A percentile compares a stretch with the other conserved stretches of the same genome.
Conservation (phyloP, 345 rosid genomes). For the Pugionium dolabratum region DNA sequence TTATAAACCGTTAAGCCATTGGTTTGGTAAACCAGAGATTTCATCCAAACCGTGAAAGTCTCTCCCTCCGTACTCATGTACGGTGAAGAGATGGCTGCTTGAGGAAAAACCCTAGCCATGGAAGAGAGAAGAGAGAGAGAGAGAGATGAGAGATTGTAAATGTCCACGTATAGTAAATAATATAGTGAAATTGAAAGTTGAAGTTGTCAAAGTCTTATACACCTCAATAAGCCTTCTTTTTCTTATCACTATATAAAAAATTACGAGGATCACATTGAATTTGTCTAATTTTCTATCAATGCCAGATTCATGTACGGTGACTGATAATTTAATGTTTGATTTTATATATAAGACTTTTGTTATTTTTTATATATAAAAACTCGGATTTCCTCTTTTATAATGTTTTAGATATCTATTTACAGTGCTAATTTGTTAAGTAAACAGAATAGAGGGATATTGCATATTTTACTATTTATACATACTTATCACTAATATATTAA, state of each 20-base stretch:
- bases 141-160: slow-evolving; percentile 5
- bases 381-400: neutral
- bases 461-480: slow-evolving; percentile 3
- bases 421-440: slow-evolving; percentile 4
- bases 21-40: slow-evolving; percentile 57
- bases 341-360: slow-evolving; percentile 7
- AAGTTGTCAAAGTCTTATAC: slow-evolving; percentile 41
- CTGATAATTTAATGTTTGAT: slow-evolving; percentile 28
- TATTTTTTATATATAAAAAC: neutral
- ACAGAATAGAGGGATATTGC: neutral
- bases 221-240: slow-evolving; percentile 31
- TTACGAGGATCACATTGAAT: slow-evolving; percentile 29
- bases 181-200: slow-evolving; percentile 23
- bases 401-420: neutral
- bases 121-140: slow-evolving; percentile 3
- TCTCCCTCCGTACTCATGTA: slow-evolving; percentile 45
- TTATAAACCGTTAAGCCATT: slow-evolving; percentile 69
- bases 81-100: slow-evolving; percentile 34
- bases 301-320: slow-evolving; percentile 35
- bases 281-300: slow-evolving; percentile 22
- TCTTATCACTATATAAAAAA: slow-evolving; percentile 17
- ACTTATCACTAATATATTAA: neutral
- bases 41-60: slow-evolving; percentile 72
- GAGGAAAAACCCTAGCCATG: slow-evolving; percentile 59
- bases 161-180: slow-evolving; percentile 9